Conservation (phyloP, 176 grass and related monocot species). For the Saccharum officinarum region DNA sequence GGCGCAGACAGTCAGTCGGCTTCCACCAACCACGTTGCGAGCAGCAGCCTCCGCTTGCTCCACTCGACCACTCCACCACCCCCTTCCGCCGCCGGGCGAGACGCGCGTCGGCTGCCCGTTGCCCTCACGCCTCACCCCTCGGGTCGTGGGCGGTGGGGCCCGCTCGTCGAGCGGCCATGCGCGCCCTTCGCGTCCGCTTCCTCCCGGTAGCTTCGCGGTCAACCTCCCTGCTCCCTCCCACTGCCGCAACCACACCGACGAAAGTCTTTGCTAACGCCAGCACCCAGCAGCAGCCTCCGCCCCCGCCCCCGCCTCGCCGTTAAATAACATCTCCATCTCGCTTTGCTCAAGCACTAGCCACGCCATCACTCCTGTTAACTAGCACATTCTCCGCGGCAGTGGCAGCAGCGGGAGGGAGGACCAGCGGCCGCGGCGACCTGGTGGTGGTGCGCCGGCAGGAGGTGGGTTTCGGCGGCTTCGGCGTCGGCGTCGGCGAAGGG, state of each 20-base stretch:
- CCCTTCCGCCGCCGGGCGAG: conserved; percentile 7
- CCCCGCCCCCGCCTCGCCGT: background rate
- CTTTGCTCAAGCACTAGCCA: conserved; percentile 26
- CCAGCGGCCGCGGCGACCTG: background rate
- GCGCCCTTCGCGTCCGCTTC: conserved; percentile 30
- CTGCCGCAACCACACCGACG: background rate
- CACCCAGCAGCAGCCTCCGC: background rate
- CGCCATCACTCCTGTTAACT: conserved; percentile 6
- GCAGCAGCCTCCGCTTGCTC: conserved; percentile 4
- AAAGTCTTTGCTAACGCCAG: background rate
- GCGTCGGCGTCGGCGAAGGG: background rate
- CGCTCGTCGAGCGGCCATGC: conserved; percentile 32
- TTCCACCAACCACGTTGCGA: conserved; percentile 19
- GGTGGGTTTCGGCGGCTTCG: conserved; percentile 23
- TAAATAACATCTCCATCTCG: background rate
- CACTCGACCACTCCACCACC: background rate
- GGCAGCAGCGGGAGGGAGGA: conserved; percentile 2
- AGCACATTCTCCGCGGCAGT: background rate
- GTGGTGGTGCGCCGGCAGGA: conserved; percentile 2
- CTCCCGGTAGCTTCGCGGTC: conserved; percentile 43
- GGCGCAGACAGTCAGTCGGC: background rate
- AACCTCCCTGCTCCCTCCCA: background rate
- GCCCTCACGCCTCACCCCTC: conserved; percentile 14
- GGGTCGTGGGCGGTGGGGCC: background rate
- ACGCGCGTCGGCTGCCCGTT: conserved; percentile 28